These are phyloP conservation scores for Allium cepa DNA, from an alignment of 106 monocot genomes.

Conservation along the genomic window DNA sequence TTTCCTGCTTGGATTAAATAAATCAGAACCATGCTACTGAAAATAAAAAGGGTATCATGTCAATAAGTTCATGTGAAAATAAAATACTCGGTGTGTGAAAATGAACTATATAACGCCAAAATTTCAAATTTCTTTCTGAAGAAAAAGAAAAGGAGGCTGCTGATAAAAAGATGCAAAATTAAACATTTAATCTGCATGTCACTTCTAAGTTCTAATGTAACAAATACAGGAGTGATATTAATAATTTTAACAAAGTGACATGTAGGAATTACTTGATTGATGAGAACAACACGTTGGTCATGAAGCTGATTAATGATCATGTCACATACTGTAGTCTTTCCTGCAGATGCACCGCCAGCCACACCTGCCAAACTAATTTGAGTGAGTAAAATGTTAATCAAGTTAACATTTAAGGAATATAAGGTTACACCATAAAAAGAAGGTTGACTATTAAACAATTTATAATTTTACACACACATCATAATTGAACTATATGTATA, in stretches of 20 bases:
- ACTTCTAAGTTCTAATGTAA: no score
- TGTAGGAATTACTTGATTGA: constrained; percentile 47
- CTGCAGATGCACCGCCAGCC: constrained; percentile 66
- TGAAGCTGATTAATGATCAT: constrained; percentile 78
- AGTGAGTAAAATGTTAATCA: neutral
- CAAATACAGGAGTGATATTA: neutral
- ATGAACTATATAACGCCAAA: no score
- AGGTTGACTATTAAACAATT: neutral
- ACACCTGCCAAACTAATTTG: constrained; percentile 31
- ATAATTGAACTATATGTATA: neutral
- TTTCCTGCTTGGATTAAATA: no score
- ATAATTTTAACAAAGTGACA: constrained; percentile 1
- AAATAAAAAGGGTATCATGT: no score
- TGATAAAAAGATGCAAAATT: no score
- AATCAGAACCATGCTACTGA: no score
- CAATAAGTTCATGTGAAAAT: no score
- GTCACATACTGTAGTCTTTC: constrained; percentile 68
- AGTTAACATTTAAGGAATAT: neutral
- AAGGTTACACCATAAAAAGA: neutral
- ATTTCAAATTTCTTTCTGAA: no score
- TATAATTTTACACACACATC: neutral
- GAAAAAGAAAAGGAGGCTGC: no score
- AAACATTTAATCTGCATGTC: no score
- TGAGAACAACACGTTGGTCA: constrained; percentile 69
- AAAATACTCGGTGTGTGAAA: no score